Evolutionary conservation across 176 grass and related monocot species (phyloP), one percentile per base, ranked within the genome.

Genomic region (Raddia distichophylla): DNA sequence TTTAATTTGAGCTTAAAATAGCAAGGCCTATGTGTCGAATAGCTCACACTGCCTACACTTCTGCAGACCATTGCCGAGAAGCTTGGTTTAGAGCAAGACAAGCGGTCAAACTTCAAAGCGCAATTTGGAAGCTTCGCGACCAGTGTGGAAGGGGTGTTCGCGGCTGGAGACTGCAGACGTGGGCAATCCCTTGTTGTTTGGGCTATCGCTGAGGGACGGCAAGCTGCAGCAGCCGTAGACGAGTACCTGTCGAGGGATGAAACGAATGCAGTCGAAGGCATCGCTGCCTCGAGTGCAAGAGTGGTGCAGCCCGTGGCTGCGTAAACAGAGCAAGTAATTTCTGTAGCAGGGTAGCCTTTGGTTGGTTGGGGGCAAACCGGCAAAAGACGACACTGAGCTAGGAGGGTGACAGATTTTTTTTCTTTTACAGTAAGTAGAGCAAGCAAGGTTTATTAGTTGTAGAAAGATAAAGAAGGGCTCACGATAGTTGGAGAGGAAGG

Each of bases 141-240:
- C 11, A 90, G 67, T 3, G 85, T 90, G 16, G 88, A 90, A 20
- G 91, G 91, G 3, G 85, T 88, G 14, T 93, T 93, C 57, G 91
- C 82, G 34, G 91, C 88, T 13, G 91, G 91, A 32, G 91, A 90
- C 54, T 89, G 85, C 61, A 77, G 91, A 34, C 91, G 91, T 22
- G 91, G 91, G 3, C 91, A 93, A 75, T 93, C 91, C 9, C 87
- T 93, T 0, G 88, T 90, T 12, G 91, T 93, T 70, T 93, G 91
- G 91, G 91, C 87, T 22, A 93, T 93, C 55, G 69, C 85, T 22
- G 91, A 93, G 81, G 91, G 91, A 33, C 81, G 87, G 34, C 69
- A 81, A 84, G 72, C 87, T 40, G 91, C 91, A 11, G 59, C 85
- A 6, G 84, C 80, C 14, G 88, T 90, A 18, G 91, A 90, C 78